Base-by-base conservation (phyloP, 2,329 filamentous ascomycete genomes). In the Fusarium setosum region DNA sequence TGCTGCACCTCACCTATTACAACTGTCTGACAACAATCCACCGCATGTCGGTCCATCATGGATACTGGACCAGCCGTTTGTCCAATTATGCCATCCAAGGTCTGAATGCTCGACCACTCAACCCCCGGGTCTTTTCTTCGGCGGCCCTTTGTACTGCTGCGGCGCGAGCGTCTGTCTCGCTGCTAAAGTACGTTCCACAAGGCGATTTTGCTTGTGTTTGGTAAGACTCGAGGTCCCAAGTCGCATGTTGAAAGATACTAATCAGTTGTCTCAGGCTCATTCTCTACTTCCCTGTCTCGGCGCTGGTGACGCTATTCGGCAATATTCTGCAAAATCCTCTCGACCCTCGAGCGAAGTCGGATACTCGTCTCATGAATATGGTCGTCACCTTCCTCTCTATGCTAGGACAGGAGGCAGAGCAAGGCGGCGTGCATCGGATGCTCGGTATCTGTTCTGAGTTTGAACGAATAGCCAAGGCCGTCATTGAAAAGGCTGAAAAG, bases 11-110 rank as follows among this genome's bases (percentile, higher is more conserved):
- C 73, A 91, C 93, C 2, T 99, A 99, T 79, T 98, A 98, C 82
- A 99, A 99, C 76, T 97, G 94, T 72, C 81, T 99, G 50, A 97
- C 95, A 1, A 99, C 96, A 0, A 97, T 99, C 66, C 96, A 99
- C 76, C 92, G 96, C 50, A 99, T 98, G 96, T 97, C 93, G 38
- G 92, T 98, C 26, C 96, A 98, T 72, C 94, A 97, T 75, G 96
- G 96, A 13, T 97, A 97, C 80, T 99, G 96, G 96, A 98, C 95
- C 1, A 97, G 93, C 73, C 88, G 96, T 34, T 81, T 99, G 37
- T 97, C 94, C 34, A 95, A 98, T 73, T 98, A 94, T 74, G 96
- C 96, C 15, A 96, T 98, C 56, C 93, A 97, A 76, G 96, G 96
- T 1, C 83, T 97, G 38, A 98, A 98, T 76, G 91, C 94, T 1